Conservation (phyloP, 164 flowering plant genomes). For the Sextonia rubra region DNA sequence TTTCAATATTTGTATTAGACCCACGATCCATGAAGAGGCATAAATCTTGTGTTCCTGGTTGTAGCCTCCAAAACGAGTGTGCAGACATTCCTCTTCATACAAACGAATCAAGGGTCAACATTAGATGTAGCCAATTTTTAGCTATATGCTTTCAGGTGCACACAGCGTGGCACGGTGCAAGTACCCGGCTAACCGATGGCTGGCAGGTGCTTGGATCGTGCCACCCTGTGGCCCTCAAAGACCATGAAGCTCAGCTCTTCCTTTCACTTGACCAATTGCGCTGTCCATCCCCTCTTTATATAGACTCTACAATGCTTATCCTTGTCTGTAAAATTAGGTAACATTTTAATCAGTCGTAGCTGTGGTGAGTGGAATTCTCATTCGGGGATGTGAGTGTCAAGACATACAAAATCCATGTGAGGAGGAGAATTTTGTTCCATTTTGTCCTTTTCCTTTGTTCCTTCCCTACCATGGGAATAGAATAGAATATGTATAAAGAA, state of each 20-base stretch:
- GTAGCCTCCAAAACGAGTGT: too few species aligned
- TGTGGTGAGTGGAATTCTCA: too few species aligned
- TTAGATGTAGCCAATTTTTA: too few species aligned
- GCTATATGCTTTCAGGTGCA: constrained; percentile 5
- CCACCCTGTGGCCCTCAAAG: constrained; percentile 9
- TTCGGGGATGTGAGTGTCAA: too few species aligned
- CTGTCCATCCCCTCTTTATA: not conserved
- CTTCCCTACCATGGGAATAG: not conserved
- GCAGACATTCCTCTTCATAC: too few species aligned
- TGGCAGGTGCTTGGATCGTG: constrained; percentile 2
- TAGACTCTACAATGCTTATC: not conserved
- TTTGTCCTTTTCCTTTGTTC: not conserved
- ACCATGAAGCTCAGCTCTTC: not conserved
- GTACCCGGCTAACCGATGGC: not conserved
- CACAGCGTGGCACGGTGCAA: constrained; percentile 10
- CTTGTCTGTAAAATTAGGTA: not conserved
- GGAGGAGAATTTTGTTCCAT: not conserved
- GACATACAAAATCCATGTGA: not conserved
- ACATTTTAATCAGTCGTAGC: too few species aligned
- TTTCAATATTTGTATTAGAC: too few species aligned
- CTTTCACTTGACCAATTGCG: not conserved
- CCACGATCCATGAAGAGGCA: too few species aligned
- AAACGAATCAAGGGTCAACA: too few species aligned
- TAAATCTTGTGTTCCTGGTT: too few species aligned
- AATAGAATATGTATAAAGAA: not conserved